Percentiles rank a stretch among this genome's conserved stretches.
These are phyloP conservation scores for Sinapis alba DNA, from an alignment of 441 rosid genomes.

Conservation along the genomic window DNA sequence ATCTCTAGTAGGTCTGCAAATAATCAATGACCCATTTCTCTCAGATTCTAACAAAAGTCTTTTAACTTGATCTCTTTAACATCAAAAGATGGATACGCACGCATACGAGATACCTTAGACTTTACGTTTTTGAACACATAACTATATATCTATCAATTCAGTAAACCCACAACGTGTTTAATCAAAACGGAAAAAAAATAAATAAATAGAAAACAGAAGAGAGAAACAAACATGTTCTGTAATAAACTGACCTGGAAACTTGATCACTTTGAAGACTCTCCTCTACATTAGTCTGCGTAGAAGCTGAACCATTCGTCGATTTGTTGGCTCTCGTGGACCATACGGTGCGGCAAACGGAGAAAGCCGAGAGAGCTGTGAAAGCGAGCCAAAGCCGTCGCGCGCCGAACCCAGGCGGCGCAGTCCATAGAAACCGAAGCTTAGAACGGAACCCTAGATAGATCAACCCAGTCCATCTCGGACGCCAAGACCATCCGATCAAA, in stretches of 20 bases:
- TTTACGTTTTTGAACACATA: slow-evolving; percentile 11
- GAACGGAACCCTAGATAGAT: slow-evolving; percentile 79
- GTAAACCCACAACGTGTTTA: background rate
- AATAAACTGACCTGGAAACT: slow-evolving; percentile 47
- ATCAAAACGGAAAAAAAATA: background rate
- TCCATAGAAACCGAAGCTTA: slow-evolving; percentile 79
- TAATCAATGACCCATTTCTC: background rate
- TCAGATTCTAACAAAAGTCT: too few species aligned
- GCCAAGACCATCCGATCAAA: slow-evolving; percentile 97
- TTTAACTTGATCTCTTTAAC: too few species aligned
- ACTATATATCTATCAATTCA: background rate
- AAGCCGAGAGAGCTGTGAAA: slow-evolving; percentile 86
- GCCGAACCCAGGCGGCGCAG: slow-evolving; percentile 93
- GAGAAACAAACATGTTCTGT: background rate
- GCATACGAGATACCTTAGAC: too few species aligned
- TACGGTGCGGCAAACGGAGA: slow-evolving; percentile 80
- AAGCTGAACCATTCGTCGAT: slow-evolving; percentile 33
- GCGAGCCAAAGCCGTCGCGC: slow-evolving; percentile 97
- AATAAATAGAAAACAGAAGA: background rate
- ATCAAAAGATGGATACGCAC: too few species aligned
- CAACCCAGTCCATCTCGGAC: slow-evolving; percentile 97
- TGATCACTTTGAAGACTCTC: slow-evolving; percentile 39
- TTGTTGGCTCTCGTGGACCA: slow-evolving; percentile 57
- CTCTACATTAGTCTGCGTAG: slow-evolving; percentile 17
- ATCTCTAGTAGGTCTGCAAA: slow-evolving; percentile 41